These are phyloP conservation scores for Larix sibirica DNA, from an alignment of 83 land plant species.

Conservation along the genomic window DNA sequence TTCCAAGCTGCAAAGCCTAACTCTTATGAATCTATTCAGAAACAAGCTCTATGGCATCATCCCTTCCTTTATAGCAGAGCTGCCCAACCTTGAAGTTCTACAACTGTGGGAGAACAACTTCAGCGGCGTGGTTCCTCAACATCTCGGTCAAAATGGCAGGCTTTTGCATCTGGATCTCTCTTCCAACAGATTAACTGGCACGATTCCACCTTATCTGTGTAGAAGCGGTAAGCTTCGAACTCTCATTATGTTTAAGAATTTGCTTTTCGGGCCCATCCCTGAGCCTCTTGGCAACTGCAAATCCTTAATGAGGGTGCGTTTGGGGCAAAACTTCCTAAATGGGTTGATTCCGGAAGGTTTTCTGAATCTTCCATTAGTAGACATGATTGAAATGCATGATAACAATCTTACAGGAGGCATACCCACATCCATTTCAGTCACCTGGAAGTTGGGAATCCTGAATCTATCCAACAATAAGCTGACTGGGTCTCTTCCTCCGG, in stretches of 20 bases:
- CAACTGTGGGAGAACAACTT: slow-evolving; percentile 73
- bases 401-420: slow-evolving; percentile 58
- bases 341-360: slow-evolving; percentile 67
- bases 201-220: slow-evolving; percentile 57
- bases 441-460: slow-evolving; percentile 32
- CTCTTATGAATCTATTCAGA: slow-evolving; percentile 60
- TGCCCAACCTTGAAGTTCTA: slow-evolving; percentile 54
- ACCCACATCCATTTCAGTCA: slow-evolving; percentile 13
- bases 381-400: slow-evolving; percentile 56
- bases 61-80: slow-evolving; percentile 46
- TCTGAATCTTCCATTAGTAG: slow-evolving; percentile 49
- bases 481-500: slow-evolving; percentile 41
- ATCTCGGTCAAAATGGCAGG: slow-evolving; percentile 49
- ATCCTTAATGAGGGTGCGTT: slow-evolving; percentile 54
- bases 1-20: slow-evolving; percentile 33
- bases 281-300: slow-evolving; percentile 50
- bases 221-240: slow-evolving; percentile 31
- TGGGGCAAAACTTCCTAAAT: slow-evolving; percentile 64
- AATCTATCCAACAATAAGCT: slow-evolving; percentile 47
- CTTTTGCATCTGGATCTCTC: slow-evolving; percentile 67
- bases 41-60: slow-evolving; percentile 66
- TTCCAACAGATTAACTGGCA: slow-evolving; percentile 72
- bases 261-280: slow-evolving; percentile 74
- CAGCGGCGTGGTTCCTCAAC: slow-evolving; percentile 60
- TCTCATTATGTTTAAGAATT: slow-evolving; percentile 59